Percentiles rank a stretch among this genome's conserved stretches.
These are phyloP conservation scores for Mycena chlorophos DNA, from an alignment of 768 basidiomycete species.

Conservation along the genomic window DNA sequence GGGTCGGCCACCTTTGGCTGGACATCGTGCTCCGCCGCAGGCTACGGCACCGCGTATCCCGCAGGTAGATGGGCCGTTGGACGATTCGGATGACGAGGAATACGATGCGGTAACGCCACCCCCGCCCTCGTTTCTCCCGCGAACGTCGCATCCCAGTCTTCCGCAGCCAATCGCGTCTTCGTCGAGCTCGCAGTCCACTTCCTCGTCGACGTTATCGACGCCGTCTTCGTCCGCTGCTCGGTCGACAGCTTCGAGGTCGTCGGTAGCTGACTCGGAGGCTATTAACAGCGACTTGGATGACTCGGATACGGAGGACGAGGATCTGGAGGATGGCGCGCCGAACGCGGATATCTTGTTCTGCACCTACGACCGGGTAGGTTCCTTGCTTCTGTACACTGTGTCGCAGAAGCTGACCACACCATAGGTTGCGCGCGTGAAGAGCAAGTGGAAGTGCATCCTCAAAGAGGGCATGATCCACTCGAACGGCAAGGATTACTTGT, in stretches of 20 bases:
- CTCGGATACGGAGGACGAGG: constrained; percentile 87
- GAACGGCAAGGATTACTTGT: constrained; percentile 96
- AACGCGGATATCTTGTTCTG: constrained; percentile 95
- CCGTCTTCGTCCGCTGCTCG: no score
- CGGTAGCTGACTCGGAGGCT: constrained; percentile 66
- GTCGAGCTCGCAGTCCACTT: no score
- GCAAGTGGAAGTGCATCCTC: constrained; percentile 98
- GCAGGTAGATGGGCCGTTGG: constrained; percentile 80
- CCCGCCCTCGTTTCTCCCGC: constrained; percentile 68
- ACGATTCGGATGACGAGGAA: constrained; percentile 66
- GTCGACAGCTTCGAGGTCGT: constrained; percentile 24
- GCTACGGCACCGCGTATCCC: constrained; percentile 49
- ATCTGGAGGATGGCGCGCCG: constrained; percentile 72
- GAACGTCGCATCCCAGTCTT: constrained; percentile 70
- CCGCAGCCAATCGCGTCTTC: constrained; percentile 57
- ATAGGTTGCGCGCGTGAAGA: constrained; percentile 98
- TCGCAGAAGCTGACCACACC: constrained; percentile 1
- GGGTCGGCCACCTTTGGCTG: no score
- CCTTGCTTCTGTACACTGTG: constrained; percentile 2
- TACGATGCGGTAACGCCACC: no score
- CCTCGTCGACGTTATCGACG: no score
- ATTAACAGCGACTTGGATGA: constrained; percentile 98
- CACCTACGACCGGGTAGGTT: constrained; percentile 91
- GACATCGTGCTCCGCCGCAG: constrained; percentile 30
- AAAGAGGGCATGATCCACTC: constrained; percentile 98